These are phyloP conservation scores for Myrica gale DNA, from an alignment of 306 rosid species.

Conservation along the genomic window DNA sequence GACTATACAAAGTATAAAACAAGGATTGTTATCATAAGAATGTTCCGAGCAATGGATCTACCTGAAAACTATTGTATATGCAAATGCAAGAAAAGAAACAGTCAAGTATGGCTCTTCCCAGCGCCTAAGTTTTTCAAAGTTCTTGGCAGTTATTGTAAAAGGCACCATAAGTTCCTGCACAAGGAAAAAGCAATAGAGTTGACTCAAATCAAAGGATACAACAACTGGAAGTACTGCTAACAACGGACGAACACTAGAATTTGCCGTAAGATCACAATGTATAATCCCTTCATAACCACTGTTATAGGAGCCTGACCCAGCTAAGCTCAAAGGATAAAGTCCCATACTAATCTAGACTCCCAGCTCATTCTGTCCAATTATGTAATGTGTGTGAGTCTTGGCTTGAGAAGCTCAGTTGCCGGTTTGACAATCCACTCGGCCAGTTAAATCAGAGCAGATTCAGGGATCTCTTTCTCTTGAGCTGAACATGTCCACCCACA, in stretches of 20 bases:
- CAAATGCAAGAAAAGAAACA: slow-evolving; percentile 60
- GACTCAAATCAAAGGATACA: neutral
- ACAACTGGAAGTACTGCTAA: slow-evolving; percentile 5
- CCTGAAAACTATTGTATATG: slow-evolving; percentile 77
- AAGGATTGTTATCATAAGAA: slow-evolving; percentile 9
- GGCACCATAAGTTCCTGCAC: slow-evolving; percentile 88
- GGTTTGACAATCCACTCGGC: too few relatives aligned
- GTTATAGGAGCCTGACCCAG: neutral
- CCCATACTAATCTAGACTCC: neutral
- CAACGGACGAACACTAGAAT: neutral
- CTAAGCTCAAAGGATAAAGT: neutral
- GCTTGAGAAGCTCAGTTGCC: too few relatives aligned
- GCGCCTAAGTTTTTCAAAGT: slow-evolving; percentile 69
- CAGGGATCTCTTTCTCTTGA: too few relatives aligned
- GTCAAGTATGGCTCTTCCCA: slow-evolving; percentile 96
- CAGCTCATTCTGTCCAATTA: too few relatives aligned
- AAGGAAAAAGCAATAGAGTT: slow-evolving; percentile 18
- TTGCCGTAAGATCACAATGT: neutral
- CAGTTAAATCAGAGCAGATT: too few relatives aligned
- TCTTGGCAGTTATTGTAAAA: slow-evolving; percentile 46
- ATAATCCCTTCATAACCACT: neutral
- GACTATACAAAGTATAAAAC: slow-evolving; percentile 11
- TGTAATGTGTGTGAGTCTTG: too few relatives aligned
- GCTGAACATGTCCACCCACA: too few relatives aligned
- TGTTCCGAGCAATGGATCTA: slow-evolving; percentile 27